phyloP scores from a whole-genome alignment of 2,329 filamentous ascomycete genomes.

The Simplicillium aogashimaense region DNA sequence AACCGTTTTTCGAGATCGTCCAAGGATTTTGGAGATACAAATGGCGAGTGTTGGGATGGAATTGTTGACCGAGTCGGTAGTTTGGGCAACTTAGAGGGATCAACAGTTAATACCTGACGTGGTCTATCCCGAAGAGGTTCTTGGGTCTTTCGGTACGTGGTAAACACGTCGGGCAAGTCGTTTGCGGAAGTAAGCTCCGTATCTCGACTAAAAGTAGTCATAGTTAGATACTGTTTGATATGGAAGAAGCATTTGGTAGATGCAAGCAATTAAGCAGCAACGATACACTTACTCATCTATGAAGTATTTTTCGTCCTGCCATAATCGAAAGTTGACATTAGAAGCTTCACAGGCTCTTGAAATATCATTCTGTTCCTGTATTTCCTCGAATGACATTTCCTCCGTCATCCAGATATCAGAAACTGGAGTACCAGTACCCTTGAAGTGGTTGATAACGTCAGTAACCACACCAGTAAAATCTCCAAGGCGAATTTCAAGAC shows the following conservation, averaged over 20 bases:
- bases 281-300: constrained; percentile 61
- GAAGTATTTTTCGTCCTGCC: constrained; percentile 69
- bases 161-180: constrained; percentile 66
- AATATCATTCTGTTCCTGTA: constrained; percentile 49
- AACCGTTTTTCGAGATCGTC: constrained; percentile 44
- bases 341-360: constrained; percentile 39
- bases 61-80: constrained; percentile 39
- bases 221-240: too few relatives aligned
- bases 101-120: constrained; percentile 43
- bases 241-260: background rate
- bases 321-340: constrained; percentile 52
- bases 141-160: constrained; percentile 61
- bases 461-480: constrained; percentile 47
- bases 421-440: constrained; percentile 25
- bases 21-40: constrained; percentile 48
- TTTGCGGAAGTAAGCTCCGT: constrained; percentile 44
- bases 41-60: constrained; percentile 51
- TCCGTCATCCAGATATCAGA: constrained; percentile 65
- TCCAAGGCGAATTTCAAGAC: constrained; percentile 55
- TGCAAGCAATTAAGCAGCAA: background rate
- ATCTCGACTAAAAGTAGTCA: constrained; percentile 45
- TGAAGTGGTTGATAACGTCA: constrained; percentile 41
- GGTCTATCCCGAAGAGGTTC: constrained; percentile 61
- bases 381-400: constrained; percentile 62
- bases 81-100: constrained; percentile 42